Conservation (phyloP, 208 protist species). For the Kentomonas sorsogonicus region DNA sequence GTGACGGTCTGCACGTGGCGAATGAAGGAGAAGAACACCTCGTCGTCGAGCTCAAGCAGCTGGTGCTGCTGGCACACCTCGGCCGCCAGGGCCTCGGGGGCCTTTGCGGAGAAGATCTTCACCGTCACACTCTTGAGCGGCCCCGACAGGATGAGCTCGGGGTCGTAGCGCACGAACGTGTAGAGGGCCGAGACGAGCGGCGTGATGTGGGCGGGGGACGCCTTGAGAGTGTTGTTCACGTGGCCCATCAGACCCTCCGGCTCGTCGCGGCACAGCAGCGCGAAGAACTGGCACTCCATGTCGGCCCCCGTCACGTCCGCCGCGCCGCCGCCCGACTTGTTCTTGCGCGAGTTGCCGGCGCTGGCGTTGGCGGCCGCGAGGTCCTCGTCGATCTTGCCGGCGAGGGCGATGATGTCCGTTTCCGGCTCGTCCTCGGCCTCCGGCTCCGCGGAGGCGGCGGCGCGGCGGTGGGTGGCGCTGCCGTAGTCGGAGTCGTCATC, state of each 20-base stretch:
- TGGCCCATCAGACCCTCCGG: constrained; percentile 28
- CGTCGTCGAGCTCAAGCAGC: constrained; percentile 26
- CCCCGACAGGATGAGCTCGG: constrained; percentile 44
- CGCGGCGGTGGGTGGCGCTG: no score
- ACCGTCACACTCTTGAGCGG: constrained; percentile 67
- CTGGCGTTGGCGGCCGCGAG: no score
- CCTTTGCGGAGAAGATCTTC: constrained; percentile 31
- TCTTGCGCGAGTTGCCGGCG: background rate
- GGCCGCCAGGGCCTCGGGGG: constrained; percentile 39
- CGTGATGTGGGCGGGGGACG: constrained; percentile 16
- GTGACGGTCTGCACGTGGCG: no score
- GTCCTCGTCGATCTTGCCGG: no score
- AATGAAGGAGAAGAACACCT: no score
- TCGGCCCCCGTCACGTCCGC: constrained; percentile 10
- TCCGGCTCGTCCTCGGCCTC: constrained; percentile 16
- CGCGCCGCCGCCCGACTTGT: constrained; percentile 7
- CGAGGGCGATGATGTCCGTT: constrained; percentile 15
- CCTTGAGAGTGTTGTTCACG: constrained; percentile 25
- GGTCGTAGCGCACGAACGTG: constrained; percentile 78
- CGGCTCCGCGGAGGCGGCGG: no score
- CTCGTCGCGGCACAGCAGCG: constrained; percentile 18
- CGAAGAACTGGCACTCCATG: constrained; percentile 14
- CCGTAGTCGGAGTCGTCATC: no score
- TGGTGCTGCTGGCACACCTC: constrained; percentile 78
- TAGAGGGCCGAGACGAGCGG: constrained; percentile 69